A percentile compares a stretch with the other conserved stretches of the same genome.
phyloP scores from a whole-genome alignment of 108 stramenopile species.

The Schizochytrium sp. region DNA sequence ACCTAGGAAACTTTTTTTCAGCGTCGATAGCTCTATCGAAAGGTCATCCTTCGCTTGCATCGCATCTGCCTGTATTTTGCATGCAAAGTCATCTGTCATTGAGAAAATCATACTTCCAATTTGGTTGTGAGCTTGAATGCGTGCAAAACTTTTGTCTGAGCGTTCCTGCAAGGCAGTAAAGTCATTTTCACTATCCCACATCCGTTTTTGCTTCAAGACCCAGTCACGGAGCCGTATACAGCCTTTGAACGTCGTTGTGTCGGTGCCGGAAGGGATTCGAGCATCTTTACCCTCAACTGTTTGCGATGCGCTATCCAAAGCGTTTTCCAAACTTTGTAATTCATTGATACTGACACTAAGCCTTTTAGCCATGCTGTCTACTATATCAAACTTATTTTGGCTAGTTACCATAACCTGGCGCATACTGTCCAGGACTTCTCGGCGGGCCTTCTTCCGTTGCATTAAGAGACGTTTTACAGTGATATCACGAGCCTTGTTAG shows the following conservation, averaged over 20 bases:
- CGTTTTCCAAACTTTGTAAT: background rate
- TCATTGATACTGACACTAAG: background rate
- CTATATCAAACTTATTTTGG: background rate
- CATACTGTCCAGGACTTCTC: background rate
- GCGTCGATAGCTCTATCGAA: background rate
- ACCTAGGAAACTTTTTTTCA: background rate
- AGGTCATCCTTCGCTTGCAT: background rate
- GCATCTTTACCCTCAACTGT: background rate
- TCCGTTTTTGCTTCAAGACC: constrained; percentile 14
- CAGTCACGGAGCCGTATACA: background rate
- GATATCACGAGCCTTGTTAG: background rate
- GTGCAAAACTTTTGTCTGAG: background rate
- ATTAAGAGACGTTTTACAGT: background rate
- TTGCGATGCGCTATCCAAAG: background rate
- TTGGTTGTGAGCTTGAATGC: background rate
- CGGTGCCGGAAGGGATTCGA: background rate
- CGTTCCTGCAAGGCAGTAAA: background rate
- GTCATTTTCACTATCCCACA: background rate
- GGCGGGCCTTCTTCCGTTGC: background rate
- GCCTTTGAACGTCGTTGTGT: background rate
- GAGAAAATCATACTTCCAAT: background rate
- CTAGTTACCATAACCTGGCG: background rate
- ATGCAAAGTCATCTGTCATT: background rate
- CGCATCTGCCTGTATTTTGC: background rate
- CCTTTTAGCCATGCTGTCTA: background rate